A percentile compares a stretch with the other conserved stretches of the same genome.
These are phyloP conservation scores for Haplosporangium gracile DNA, from an alignment of 192 early-diverging fungal genomes.

Conservation along the genomic window DNA sequence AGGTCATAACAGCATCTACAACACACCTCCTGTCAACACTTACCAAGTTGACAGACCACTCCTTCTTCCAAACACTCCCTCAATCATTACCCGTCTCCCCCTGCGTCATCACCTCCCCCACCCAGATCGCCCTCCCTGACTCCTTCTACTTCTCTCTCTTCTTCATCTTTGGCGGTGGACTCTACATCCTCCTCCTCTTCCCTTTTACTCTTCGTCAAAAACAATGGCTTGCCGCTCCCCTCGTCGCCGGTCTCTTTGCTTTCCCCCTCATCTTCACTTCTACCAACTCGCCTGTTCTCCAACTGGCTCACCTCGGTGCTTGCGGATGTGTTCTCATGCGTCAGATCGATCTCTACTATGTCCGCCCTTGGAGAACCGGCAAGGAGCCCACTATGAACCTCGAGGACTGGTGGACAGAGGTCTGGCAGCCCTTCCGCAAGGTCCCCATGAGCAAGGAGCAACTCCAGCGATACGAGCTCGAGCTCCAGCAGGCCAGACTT, in stretches of 20 bases:
- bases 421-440: slow-evolving; percentile 54
- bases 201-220: slow-evolving; percentile 28
- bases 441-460: slow-evolving; percentile 48
- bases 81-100: slow-evolving; percentile 31
- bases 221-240: slow-evolving; percentile 36
- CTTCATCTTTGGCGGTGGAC: slow-evolving; percentile 52
- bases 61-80: slow-evolving; percentile 30
- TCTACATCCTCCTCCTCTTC: slow-evolving; percentile 45
- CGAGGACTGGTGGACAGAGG: slow-evolving; percentile 46
- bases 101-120: background rate
- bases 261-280: slow-evolving; percentile 30
- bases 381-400: slow-evolving; percentile 45
- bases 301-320: slow-evolving; percentile 29
- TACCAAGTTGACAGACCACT: slow-evolving; percentile 9
- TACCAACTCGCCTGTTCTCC: slow-evolving; percentile 18
- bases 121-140: slow-evolving; percentile 30
- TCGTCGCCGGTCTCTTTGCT: slow-evolving; percentile 15
- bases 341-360: slow-evolving; percentile 43
- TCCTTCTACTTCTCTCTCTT: slow-evolving; percentile 44
- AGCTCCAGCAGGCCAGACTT: slow-evolving; percentile 29
- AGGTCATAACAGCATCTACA: slow-evolving; percentile 22
- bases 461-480: slow-evolving; percentile 39
- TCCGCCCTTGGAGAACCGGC: slow-evolving; percentile 48
- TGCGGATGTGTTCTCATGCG: slow-evolving; percentile 52
- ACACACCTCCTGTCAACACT: slow-evolving; percentile 23